Percentiles rank a stretch among this genome's conserved stretches.
These are phyloP conservation scores for Plasmopara viticola DNA, from an alignment of 352 stramenopile species.

Conservation along the genomic window DNA sequence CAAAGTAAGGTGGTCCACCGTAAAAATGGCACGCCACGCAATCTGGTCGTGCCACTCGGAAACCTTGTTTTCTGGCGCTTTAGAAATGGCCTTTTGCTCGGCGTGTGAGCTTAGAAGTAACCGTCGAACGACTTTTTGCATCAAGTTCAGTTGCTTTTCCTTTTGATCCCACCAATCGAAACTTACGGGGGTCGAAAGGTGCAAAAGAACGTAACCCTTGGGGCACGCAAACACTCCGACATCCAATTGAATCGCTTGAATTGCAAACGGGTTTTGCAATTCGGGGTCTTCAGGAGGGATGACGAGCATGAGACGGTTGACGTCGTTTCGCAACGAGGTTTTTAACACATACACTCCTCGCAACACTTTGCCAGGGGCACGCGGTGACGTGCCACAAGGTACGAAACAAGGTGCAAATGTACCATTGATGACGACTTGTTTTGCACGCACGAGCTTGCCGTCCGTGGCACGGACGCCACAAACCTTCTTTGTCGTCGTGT, in stretches of 20 bases:
- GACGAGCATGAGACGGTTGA: slow-evolving; percentile 56
- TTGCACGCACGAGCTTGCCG: slow-evolving; percentile 33
- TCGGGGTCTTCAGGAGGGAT: slow-evolving; percentile 52
- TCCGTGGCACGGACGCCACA: slow-evolving; percentile 37
- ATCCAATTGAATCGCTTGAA: slow-evolving; percentile 75
- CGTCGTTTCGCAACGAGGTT: slow-evolving; percentile 28
- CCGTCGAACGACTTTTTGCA: slow-evolving; percentile 32
- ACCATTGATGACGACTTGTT: slow-evolving; percentile 56
- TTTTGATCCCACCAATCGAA: slow-evolving; percentile 33
- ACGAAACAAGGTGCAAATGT: slow-evolving; percentile 36
- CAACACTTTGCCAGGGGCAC: slow-evolving; percentile 34
- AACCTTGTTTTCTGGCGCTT: neutral
- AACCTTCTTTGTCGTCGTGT: slow-evolving; percentile 28
- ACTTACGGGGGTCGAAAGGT: slow-evolving; percentile 54
- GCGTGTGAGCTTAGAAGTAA: slow-evolving; percentile 20
- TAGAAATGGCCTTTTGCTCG: slow-evolving; percentile 8
- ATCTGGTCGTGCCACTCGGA: slow-evolving; percentile 25
- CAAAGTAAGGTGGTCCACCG: slow-evolving; percentile 43
- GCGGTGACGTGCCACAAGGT: slow-evolving; percentile 4
- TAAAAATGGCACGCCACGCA: slow-evolving; percentile 54
- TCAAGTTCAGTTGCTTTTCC: slow-evolving; percentile 27
- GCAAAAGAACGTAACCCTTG: slow-evolving; percentile 48
- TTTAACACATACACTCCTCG: slow-evolving; percentile 55
- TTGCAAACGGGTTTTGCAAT: slow-evolving; percentile 49
- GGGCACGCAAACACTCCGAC: slow-evolving; percentile 56